Conservation (phyloP, 768 basidiomycete genomes). For the Candolleomyces aberdarensis region DNA sequence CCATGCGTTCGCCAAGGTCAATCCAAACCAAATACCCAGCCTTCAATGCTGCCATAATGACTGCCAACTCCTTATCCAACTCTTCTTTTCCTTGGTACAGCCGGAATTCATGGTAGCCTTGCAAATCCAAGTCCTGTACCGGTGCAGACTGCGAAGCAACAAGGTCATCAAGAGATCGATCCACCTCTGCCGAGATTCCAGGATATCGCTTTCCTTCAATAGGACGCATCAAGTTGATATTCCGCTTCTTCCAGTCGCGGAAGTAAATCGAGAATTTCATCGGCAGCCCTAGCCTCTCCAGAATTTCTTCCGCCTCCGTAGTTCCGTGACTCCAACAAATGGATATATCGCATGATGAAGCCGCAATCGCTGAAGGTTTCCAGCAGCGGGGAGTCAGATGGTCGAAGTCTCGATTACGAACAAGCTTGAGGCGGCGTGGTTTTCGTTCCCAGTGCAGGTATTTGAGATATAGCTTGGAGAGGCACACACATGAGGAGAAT, state of each 20-base stretch:
- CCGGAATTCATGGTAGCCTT: no score
- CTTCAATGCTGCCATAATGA: no score
- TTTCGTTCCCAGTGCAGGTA: slow-evolving; percentile 17
- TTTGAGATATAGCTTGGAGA: slow-evolving; percentile 15
- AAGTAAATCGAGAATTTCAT: neutral
- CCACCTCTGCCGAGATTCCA: slow-evolving; percentile 21
- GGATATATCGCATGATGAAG: no score
- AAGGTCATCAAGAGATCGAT: slow-evolving; percentile 14
- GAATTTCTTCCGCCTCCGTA: neutral
- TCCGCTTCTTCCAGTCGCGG: slow-evolving; percentile 1
- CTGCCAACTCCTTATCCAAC: no score
- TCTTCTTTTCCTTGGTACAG: no score
- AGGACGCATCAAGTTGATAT: slow-evolving; percentile 22
- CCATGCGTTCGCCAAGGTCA: no score
- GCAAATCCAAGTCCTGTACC: no score
- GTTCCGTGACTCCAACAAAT: no score
- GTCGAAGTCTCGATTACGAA: slow-evolving; percentile 16
- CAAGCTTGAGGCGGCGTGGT: slow-evolving; percentile 17
- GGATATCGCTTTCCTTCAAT: slow-evolving; percentile 23
- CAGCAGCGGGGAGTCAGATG: slow-evolving; percentile 23
- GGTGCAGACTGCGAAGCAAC: no score
- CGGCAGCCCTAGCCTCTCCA: neutral
- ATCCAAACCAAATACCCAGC: no score
- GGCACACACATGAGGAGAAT: slow-evolving; percentile 15
- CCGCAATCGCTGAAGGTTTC: slow-evolving; percentile 3